These are phyloP conservation scores for Barnettozyma salicaria DNA, from an alignment of 805 yeast species.

Conservation along the genomic window DNA sequence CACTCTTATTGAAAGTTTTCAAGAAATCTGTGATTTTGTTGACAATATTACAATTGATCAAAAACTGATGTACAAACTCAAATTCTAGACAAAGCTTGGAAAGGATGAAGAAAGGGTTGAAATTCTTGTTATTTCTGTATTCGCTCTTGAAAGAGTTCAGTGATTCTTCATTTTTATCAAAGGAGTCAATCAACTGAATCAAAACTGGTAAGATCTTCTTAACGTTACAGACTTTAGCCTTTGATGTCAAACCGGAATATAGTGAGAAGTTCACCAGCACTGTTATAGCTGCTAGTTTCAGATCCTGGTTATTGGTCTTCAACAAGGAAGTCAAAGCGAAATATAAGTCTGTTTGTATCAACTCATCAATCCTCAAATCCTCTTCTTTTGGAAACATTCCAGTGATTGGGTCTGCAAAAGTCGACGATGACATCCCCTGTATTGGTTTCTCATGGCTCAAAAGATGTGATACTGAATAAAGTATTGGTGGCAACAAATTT, in stretches of 20 bases:
- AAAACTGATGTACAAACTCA: conserved; percentile 28
- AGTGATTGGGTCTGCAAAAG: conserved; percentile 1
- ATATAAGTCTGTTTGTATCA: conserved; percentile 14
- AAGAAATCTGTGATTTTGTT: conserved; percentile 28
- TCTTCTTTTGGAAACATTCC: conserved; percentile 5
- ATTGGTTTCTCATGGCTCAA: conserved; percentile 11
- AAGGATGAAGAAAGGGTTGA: conserved; percentile 30
- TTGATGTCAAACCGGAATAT: conserved; percentile 12
- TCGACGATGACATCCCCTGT: conserved; percentile 4
- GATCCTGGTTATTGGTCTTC: conserved; percentile 19
- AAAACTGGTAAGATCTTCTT: conserved; percentile 22
- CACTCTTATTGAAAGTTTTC: conserved; percentile 20
- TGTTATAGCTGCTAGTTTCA: conserved; percentile 19
- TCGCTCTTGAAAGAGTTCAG: conserved; percentile 17
- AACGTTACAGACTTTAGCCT: conserved; percentile 12
- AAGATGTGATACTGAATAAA: conserved; percentile 21
- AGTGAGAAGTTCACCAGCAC: conserved; percentile 19
- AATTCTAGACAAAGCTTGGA: conserved; percentile 32
- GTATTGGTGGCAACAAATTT: conserved; percentile 16
- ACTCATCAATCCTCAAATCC: conserved; percentile 14
- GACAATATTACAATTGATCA: conserved; percentile 31
- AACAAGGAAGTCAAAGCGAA: conserved; percentile 20
- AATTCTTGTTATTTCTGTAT: conserved; percentile 17
- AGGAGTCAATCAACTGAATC: conserved; percentile 19
- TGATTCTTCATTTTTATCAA: conserved; percentile 9